Base-by-base conservation (phyloP, 257 asterid genomes). In the Nicotiana tabacum region DNA sequence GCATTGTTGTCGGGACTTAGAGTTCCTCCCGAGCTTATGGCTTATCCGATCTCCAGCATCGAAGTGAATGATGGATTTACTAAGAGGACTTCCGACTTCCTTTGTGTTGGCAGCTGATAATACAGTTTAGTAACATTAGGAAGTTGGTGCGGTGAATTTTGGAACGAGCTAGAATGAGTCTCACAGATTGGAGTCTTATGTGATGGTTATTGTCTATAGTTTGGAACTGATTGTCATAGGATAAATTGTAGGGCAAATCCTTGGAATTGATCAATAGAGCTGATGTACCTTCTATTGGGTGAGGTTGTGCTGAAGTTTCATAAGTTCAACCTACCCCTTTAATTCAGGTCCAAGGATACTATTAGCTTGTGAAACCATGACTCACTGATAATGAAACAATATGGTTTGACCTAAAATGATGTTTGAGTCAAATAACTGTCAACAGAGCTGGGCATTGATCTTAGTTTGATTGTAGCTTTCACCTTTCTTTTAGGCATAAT, bases 221-320 rank as follows among this genome's bases (percentile, higher is more conserved):
- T 29, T 65, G 39, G 67, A 61, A 24, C 67, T 74, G 80, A 48
- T 74, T 74, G 43, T 48, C 39, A 48, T 5, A 8, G 33, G 43
- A 74, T 74, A 4, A 43, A 43, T 2, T 43, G 60, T 21, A 43
- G 78, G 78, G 58, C 2, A 72, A 74, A 27, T 74, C 15, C 4
- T 27, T 74, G 80, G 62, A 74, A 74, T 74, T 48, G 62, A 74
- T 48, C 29, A 15, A 74, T 74, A 48, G 64, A 27, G 80, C 80
- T 4, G 53, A 74, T 29, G 4, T 24, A 27, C 64, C 64, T 74
- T 74, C 43, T 15, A 48, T 27, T 58, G 43, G 64, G 16, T 74
- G 51, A 74, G 43, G 64, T 51, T 15, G 80, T 74, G 60, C 24
- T 74, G 60, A 3, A 74, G 43, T 51, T 24, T 51, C 80, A 51